Percentiles rank a stretch among this genome's conserved stretches.
phyloP scores from a whole-genome alignment of 108 stramenopile species.

The Pinguiococcus pyrenoidosus region DNA sequence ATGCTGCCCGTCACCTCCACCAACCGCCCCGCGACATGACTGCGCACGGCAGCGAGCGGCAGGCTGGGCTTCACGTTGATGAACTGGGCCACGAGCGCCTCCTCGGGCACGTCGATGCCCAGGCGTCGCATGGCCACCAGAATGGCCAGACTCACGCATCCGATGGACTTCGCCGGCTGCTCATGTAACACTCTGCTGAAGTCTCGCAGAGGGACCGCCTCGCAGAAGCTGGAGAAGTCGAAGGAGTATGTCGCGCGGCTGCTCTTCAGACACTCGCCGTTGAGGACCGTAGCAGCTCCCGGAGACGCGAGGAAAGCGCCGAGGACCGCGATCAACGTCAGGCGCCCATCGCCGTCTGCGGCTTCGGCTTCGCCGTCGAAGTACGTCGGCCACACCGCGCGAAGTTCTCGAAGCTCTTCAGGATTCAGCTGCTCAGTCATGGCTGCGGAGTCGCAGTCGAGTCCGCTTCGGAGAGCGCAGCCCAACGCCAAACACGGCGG shows the following conservation, averaged over 20 bases:
- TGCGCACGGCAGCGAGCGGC: neutral
- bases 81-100: neutral
- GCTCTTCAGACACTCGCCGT: neutral
- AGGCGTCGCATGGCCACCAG: neutral
- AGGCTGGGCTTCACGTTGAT: neutral
- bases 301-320: neutral
- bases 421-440: too few relatives aligned
- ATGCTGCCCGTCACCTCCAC: constrained; percentile 75
- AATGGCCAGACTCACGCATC: neutral
- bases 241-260: neutral
- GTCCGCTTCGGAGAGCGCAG: too few relatives aligned
- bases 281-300: neutral
- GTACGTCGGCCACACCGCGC: too few relatives aligned
- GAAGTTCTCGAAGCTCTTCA: too few relatives aligned
- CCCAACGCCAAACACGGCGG: too few relatives aligned
- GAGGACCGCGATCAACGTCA: neutral
- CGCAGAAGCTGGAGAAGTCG: neutral
- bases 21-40: constrained; percentile 23
- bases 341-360: neutral
- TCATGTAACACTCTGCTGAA: neutral
- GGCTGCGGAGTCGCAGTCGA: too few relatives aligned
- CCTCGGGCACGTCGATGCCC: neutral
- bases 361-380: too few relatives aligned
- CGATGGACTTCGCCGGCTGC: neutral
- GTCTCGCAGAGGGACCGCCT: neutral